Conservation (phyloP, 1,139 yeast genomes). For the Scheffersomyces insectosa region DNA sequence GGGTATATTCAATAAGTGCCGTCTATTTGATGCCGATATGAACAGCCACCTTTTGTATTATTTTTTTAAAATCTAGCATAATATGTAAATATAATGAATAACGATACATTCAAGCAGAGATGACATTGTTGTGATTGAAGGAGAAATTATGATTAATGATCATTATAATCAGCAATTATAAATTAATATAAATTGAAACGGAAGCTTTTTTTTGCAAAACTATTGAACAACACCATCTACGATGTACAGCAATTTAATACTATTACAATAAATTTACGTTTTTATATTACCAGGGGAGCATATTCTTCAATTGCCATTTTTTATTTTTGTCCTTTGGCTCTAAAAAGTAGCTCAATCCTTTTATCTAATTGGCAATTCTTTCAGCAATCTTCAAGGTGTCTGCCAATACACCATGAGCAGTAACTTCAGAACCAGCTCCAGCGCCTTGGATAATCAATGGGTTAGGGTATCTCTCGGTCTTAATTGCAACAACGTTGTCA, state of each 20-base stretch:
- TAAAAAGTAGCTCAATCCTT: neutral
- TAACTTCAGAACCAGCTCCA: constrained; percentile 98
- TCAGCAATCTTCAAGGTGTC: constrained; percentile 90
- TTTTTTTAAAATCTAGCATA: neutral
- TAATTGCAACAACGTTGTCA: constrained; percentile 91
- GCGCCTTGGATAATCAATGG: constrained; percentile 98
- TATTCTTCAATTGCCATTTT: too few relatives aligned
- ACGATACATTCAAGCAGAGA: neutral
- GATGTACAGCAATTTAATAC: neutral
- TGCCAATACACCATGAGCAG: constrained; percentile 97
- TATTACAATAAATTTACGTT: neutral
- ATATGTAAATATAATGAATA: neutral
- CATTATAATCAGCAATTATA: too few relatives aligned
- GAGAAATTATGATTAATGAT: too few relatives aligned
- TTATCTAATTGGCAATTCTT: constrained; percentile 56
- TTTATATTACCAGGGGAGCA: neutral
- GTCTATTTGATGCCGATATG: neutral
- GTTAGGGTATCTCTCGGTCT: constrained; percentile 85
- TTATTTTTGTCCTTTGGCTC: too few relatives aligned
- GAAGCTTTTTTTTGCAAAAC: too few relatives aligned
- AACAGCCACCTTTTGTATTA: neutral
- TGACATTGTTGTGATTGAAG: neutral
- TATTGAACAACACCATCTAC: neutral
- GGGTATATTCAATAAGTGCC: neutral
- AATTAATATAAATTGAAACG: too few relatives aligned